phyloP scores from a whole-genome alignment of 306 rosid genomes.

The Fragaria ananassa region DNA sequence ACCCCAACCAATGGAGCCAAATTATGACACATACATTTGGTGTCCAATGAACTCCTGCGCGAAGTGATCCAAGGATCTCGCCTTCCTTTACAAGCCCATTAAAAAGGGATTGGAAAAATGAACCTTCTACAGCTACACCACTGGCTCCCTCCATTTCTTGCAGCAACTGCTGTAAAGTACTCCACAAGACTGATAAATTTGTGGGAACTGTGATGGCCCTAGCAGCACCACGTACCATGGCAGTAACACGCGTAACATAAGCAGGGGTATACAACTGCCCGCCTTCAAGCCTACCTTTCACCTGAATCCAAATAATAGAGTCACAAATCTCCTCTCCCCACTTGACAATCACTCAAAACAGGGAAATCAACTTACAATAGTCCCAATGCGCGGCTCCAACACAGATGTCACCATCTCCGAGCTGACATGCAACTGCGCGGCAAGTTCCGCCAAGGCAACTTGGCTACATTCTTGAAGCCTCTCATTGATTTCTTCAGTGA shows the following conservation, averaged over 20 bases:
- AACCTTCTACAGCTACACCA: slow-evolving; percentile 76
- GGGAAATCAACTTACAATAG: slow-evolving; percentile 45
- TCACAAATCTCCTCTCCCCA: slow-evolving; percentile 7
- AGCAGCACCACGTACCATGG: slow-evolving; percentile 95
- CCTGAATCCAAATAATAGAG: slow-evolving; percentile 42
- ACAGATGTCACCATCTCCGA: slow-evolving; percentile 71
- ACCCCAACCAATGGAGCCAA: slow-evolving; percentile 12
- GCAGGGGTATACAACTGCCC: slow-evolving; percentile 97
- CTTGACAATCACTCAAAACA: slow-evolving; percentile 21
- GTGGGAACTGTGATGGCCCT: slow-evolving; percentile 79
- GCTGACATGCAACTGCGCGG: slow-evolving; percentile 77
- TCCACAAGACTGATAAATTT: slow-evolving; percentile 72
- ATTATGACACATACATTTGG: slow-evolving; percentile 72
- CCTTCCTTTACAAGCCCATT: slow-evolving; percentile 81
- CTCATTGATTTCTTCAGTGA: slow-evolving; percentile 83
- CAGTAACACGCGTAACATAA: slow-evolving; percentile 82
- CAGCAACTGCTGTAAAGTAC: slow-evolving; percentile 73
- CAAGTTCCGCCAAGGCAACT: slow-evolving; percentile 85
- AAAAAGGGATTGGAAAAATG: slow-evolving; percentile 88
- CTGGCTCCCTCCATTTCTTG: slow-evolving; percentile 83
- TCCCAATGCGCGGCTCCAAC: slow-evolving; percentile 85
- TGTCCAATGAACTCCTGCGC: slow-evolving; percentile 97
- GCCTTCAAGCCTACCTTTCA: slow-evolving; percentile 97
- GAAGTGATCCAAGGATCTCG: slow-evolving; percentile 79
- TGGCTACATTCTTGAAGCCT: slow-evolving; percentile 98